These are phyloP conservation scores for Metschnikowia amazonensis DNA, from an alignment of 805 yeast genomes.

Conservation along the genomic window DNA sequence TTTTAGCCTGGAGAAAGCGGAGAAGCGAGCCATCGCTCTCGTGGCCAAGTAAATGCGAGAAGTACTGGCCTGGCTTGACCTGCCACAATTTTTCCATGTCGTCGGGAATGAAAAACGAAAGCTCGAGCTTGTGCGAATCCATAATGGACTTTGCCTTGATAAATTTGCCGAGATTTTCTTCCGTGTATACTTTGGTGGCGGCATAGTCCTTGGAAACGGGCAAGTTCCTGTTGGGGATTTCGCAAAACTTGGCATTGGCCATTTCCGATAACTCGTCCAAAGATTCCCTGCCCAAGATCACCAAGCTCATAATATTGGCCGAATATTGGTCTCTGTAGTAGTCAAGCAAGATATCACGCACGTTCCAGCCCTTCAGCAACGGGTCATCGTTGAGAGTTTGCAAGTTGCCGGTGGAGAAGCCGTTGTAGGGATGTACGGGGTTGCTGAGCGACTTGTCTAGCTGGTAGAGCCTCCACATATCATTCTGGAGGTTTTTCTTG, in stretches of 20 bases:
- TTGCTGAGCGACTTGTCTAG: slow-evolving; percentile 72
- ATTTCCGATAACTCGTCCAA: slow-evolving; percentile 67
- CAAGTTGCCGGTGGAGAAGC: slow-evolving; percentile 87
- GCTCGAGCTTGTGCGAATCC: slow-evolving; percentile 64
- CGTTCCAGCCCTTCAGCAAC: slow-evolving; percentile 55
- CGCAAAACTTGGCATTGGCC: slow-evolving; percentile 64
- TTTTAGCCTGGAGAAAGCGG: slow-evolving; percentile 57
- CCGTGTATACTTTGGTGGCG: slow-evolving; percentile 44
- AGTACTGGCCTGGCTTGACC: slow-evolving; percentile 65
- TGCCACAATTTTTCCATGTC: slow-evolving; percentile 58
- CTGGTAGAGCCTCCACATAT: slow-evolving; percentile 84
- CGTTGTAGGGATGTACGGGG: slow-evolving; percentile 75
- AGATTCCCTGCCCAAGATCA: slow-evolving; percentile 76
- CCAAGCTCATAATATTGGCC: slow-evolving; percentile 84
- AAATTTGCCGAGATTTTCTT: slow-evolving; percentile 48
- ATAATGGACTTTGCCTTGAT: slow-evolving; percentile 76
- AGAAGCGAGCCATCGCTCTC: slow-evolving; percentile 86
- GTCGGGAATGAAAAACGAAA: slow-evolving; percentile 75
- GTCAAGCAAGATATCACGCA: slow-evolving; percentile 74
- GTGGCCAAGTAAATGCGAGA: slow-evolving; percentile 84
- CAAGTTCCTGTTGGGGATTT: slow-evolving; percentile 51
- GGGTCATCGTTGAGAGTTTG: slow-evolving; percentile 72
- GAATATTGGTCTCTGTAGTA: slow-evolving; percentile 74
- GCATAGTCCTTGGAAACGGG: slow-evolving; percentile 41
- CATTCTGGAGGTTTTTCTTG: slow-evolving; percentile 89